Evolutionary conservation across 2,329 filamentous ascomycete genomes (phyloP), one percentile per base, ranked within the genome.

Genomic region (Apiospora arundinis): DNA sequence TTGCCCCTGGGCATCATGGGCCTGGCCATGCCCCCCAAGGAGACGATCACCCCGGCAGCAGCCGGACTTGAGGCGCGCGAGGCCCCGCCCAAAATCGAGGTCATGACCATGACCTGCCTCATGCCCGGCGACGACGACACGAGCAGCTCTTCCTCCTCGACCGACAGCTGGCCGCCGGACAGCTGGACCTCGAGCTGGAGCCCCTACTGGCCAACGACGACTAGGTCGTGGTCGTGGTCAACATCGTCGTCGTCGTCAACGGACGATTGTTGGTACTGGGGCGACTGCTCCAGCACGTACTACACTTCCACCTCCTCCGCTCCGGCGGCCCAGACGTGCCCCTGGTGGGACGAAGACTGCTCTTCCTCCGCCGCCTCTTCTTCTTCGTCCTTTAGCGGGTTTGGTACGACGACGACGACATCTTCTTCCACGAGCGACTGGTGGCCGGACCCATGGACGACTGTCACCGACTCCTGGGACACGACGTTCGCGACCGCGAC

Each of bases 81-180:
- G 11, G 16, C n/a, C 65, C 40, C 65, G 44, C 40, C 44, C n/a
- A 12, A 14, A 0, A 23, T 45, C 65, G 40, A 67, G 40, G 44
- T 67, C 9, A 67, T 67, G 65, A 67, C 65, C 65, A 67, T 67
- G 65, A 67, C 65, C 21, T 67, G 65, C 44, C 65, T 67, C 40
- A 18, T 67, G 40, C 65, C 65, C 23, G 65, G 40, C 25, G 65
- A 32, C 16, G 65, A 67, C 28, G 56, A 63, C 18, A 23, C 18
- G 32, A 40, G 18, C 32, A 60, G 18, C 16, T 37, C 56, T 32
- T 18, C 65, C 2, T 25, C 40, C 0, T 45, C n/a, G 18, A 18
- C 40, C 9, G 25, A 14, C 65, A 9, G 11, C 28, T 66, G 32
- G 1, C n/a, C 37, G 23, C 12, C 32, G 7, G 23, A 18, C 63